Base-by-base conservation (phyloP, 345 rosid species). In the Bruguiera parviflora region DNA sequence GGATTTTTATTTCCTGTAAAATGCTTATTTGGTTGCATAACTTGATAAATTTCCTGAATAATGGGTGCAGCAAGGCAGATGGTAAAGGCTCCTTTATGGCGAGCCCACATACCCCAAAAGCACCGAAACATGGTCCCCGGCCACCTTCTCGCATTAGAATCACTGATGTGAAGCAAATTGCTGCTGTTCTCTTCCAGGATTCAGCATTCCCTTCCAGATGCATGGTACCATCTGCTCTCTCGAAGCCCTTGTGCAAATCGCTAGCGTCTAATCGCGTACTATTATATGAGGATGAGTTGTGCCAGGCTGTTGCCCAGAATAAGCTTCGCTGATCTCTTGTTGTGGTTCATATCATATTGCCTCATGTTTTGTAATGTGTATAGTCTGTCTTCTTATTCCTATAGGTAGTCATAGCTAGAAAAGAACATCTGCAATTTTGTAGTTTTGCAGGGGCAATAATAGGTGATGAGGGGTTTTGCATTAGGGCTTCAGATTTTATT, bases 281-380 rank as follows among this genome's bases (percentile, higher is more conserved):
- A 52, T 89, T 94, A 79, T 94, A 89, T 5, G 98, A 94, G 80
- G 98, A 94, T 35, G 98, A 94, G 65, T 71, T 94, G 68, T 91
- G 98, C 82, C 95, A 91, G 69, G 97, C 98, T 57, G 97, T 94
- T 79, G 94, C 97, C 78, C 96, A 90, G 71, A 88, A 90, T 74
- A 92, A 90, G 76, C 95, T 90, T 68, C 87, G 71, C 67, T 91
- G 88, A 91, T 80, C 25, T 10, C 59, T 57, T 53, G 25, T 21
- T 53, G 15, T 8, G 58, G 28, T 53, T 53, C 25, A 8, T 25
- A 53, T 71, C 55, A 60, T 52, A 25, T 58, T 46, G 18, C 63
- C 19, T 52, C 65, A 63, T 65, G 51, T 62, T 71, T 52, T 27
- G 28, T 64, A 43, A 13, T 86, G 84, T 91, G 77, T 76, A 89